Conservation (phyloP, 2,329 filamentous ascomycete species). For the Pseudonectria buxi region DNA sequence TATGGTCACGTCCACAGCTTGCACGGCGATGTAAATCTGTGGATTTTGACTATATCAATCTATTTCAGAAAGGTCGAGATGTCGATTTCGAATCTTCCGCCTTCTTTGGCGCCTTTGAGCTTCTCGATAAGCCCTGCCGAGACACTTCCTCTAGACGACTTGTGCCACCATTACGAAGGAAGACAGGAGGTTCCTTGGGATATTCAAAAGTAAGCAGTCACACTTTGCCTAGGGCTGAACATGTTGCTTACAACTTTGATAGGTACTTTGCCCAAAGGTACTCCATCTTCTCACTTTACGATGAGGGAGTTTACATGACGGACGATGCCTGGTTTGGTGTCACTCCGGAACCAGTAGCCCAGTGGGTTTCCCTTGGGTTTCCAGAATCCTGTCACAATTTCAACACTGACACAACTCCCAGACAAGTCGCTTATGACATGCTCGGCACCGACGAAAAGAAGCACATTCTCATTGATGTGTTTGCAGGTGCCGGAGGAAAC, state of each 20-base stretch:
- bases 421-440: constrained; percentile 71
- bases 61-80: constrained; percentile 2
- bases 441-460: constrained; percentile 47
- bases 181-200: constrained; percentile 70
- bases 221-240: background rate
- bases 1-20: background rate
- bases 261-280: constrained; percentile 91
- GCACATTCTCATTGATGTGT: constrained; percentile 73
- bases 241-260: background rate
- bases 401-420: constrained; percentile 20
- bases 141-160: constrained; percentile 47
- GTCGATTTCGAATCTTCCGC: constrained; percentile 8
- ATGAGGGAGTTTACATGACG: constrained; percentile 84
- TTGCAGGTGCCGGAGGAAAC: constrained; percentile 89
- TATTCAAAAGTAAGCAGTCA: constrained; percentile 66
- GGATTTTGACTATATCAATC: background rate
- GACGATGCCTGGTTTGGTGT: constrained; percentile 96
- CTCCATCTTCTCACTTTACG: constrained; percentile 79
- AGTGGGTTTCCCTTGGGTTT: constrained; percentile 45
- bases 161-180: constrained; percentile 69
- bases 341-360: constrained; percentile 85
- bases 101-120: constrained; percentile 6
- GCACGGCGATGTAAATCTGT: background rate
- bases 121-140: constrained; percentile 36
- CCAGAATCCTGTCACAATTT: constrained; percentile 7